Evolutionary conservation across 2,329 filamentous ascomycete genomes (phyloP), one percentile per base, ranked within the genome.

Genomic region (Dothideomycetidae sp.): DNA sequence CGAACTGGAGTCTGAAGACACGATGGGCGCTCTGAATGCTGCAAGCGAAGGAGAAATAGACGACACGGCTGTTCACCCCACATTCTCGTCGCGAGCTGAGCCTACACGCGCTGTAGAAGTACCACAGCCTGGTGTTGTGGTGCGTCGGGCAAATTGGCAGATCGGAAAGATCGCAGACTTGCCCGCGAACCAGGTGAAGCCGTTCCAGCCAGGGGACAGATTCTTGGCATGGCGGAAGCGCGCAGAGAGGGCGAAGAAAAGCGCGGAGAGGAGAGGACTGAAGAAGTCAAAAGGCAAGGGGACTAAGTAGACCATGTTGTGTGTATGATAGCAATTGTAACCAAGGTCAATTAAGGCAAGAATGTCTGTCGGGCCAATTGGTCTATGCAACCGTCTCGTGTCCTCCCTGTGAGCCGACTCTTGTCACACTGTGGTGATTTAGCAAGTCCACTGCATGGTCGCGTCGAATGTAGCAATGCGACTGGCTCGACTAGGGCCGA

Each of bases 201-300:
- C 62, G 30, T 76, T 70, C 51, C 64, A 71, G 42, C 67, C 66
- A 10, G 66, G 68, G 28, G 72, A 77, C 50, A 61, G 73, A 34
- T 81, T 71, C 64, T 58, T 68, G 49, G 76, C 76, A 10, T 80
- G 76, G 76, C 66, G 70, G 52, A 78, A 73, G 64, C 61, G 63
- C 38, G 56, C 56, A 39, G 62, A 62, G 44, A 63, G 67, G 52
- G 63, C 63, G 46, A 60, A 63, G 49, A 60, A 56, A 45, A 64
- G 59, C 52, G 63, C 61, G 31, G 68, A 72, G 57, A 67, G 66
- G 60, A 70, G 64, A 56, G 63, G 66, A 14, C 31, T 38, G 36
- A 38, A 38, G 36, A 38, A 38, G 36, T 7, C 7, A 7, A 26
- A 26, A n/a, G 36, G 29, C 7, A 38, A 38, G 29, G n/a, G n/a